Base-by-base conservation (phyloP, 1,139 yeast species). In the Candida tetrigidarum region DNA sequence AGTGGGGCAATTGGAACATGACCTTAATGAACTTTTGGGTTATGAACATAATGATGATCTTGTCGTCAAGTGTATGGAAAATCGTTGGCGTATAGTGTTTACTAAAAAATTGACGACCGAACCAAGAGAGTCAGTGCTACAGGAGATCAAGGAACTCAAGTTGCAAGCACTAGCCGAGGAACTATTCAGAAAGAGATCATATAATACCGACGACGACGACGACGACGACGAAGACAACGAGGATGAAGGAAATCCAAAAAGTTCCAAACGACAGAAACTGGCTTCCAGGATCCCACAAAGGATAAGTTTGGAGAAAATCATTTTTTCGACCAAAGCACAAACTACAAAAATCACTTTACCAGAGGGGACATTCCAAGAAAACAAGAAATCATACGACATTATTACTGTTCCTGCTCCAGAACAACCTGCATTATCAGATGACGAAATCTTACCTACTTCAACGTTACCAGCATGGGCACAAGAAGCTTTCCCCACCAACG, bases 401-500 rank as follows among this genome's bases (percentile, higher is more conserved):
- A 87, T 91, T 39, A 90, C 85, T 49, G 81, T 95, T 3, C 99
- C 99, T 0, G 67, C 80, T 1, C 74, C 76, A 2, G 84, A 95
- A 0, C 93, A 96, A 0, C 58, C 64, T 18, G 41, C 58, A 19
- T 69, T 70, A n/a, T 56, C 55, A 2, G 70, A 71, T 32, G 83
- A 80, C 42, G 64, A 71, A 6, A 64, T 88, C 10, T 82, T 90
- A 2, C 69, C 81, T 1, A 81, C 89, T 1, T 49, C 79, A 1
- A 77, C 75, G 2, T 63, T 95, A 32, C 99, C 99, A 0, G 75
- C 68, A 19, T 93, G 97, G 97, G 86, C 93, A 0, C 85, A 78
- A 50, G 65, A 71, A 1, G 95, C 87, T 0, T 95, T 95, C 56
- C 93, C 92, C 0, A 61, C 81, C 0, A 66, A 69, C 2, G 92